Conservation (phyloP, 805 yeast genomes). For the Candida adriatica region DNA sequence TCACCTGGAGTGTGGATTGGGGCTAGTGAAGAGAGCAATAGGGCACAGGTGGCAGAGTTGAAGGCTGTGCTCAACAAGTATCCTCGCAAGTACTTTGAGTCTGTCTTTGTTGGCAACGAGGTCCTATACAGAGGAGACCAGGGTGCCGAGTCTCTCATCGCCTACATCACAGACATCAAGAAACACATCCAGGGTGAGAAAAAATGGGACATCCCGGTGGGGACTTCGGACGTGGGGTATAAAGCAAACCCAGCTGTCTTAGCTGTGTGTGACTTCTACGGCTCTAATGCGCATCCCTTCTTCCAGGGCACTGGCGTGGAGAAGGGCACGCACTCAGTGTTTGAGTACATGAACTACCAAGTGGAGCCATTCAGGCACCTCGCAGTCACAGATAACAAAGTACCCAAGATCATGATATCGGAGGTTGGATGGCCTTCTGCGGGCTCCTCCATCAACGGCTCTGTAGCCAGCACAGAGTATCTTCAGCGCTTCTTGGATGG, state of each 20-base stretch:
- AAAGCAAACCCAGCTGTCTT: conserved; percentile 34
- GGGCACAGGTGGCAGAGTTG: conserved; percentile 39
- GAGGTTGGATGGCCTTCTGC: conserved; percentile 71
- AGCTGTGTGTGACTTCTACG: conserved; percentile 45
- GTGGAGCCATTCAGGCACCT: conserved; percentile 31
- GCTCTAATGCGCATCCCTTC: conserved; percentile 63
- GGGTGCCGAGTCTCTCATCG: conserved; percentile 29
- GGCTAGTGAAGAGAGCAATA: conserved; percentile 35
- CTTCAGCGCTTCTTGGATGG: conserved; percentile 41
- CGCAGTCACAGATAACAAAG: conserved; percentile 14
- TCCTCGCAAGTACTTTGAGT: conserved; percentile 41
- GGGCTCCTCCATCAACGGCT: conserved; percentile 43
- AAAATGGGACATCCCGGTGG: conserved; percentile 42
- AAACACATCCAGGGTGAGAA: conserved; percentile 28
- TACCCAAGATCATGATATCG: conserved; percentile 36
- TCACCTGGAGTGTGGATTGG: conserved; percentile 63
- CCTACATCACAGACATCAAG: conserved; percentile 37
- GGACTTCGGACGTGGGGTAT: conserved; percentile 56
- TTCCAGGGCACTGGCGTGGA: conserved; percentile 49
- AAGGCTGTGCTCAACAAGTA: conserved; percentile 33
- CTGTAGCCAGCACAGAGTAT: conserved; percentile 40
- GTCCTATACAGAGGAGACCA: conserved; percentile 49
- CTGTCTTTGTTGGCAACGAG: conserved; percentile 57
- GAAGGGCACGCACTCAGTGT: conserved; percentile 46
- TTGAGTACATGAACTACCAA: conserved; percentile 38